phyloP scores from a whole-genome alignment of 257 asterid species.

The Penstemon barbatus region DNA sequence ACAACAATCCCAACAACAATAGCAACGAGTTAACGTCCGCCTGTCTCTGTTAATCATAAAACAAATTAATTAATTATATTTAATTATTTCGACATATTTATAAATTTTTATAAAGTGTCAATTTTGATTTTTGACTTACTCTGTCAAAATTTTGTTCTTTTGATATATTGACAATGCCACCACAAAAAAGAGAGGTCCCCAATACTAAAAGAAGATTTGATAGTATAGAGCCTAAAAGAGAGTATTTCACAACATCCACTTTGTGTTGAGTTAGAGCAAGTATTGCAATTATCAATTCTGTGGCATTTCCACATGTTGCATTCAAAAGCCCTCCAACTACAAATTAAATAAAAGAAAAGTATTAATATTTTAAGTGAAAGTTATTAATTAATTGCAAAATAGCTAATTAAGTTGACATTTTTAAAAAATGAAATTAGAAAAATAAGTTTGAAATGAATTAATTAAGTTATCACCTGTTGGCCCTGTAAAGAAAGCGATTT shows the following conservation, averaged over 20 bases:
- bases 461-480: conserved; percentile 63
- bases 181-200: conserved; percentile 88
- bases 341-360: neutral
- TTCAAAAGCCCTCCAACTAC: conserved; percentile 96
- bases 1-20: conserved; percentile 67
- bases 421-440: neutral
- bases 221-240: conserved; percentile 83
- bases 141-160: conserved; percentile 71
- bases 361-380: neutral
- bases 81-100: no score
- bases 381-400: neutral
- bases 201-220: conserved; percentile 95
- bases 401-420: neutral
- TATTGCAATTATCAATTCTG: conserved; percentile 83
- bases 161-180: conserved; percentile 69
- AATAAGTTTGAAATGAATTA: neutral
- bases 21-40: conserved; percentile 76
- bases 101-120: neutral
- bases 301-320: conserved; percentile 97
- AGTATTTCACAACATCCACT: conserved; percentile 78
- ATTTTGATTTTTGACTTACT: conserved; percentile 33
- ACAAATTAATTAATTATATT: neutral
- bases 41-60: conserved; percentile 56
- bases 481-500: conserved; percentile 78
- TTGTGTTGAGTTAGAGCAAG: conserved; percentile 66